Percentiles rank a stretch among this genome's conserved stretches.
Conservation (phyloP, 192 early-diverging fungal genomes). For the Coemansia umbellata region DNA sequence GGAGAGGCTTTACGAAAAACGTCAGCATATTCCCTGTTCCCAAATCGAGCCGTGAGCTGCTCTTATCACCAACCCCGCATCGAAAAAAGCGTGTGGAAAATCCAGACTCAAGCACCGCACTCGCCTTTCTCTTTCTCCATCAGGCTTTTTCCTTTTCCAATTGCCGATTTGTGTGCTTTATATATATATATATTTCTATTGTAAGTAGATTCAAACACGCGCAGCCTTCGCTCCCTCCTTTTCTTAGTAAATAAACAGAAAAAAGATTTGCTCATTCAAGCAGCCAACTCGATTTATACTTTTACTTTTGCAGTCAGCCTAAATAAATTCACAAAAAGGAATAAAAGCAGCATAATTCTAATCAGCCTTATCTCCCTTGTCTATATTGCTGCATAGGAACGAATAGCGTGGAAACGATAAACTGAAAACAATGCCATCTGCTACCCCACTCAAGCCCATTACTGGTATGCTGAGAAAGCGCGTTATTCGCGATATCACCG, state of each 20-base stretch:
- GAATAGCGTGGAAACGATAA: neutral
- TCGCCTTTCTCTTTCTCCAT: neutral
- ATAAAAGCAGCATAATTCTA: too few relatives aligned
- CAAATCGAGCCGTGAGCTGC: too few relatives aligned
- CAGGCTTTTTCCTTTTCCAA: neutral
- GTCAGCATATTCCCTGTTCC: too few relatives aligned
- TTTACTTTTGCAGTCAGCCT: too few relatives aligned
- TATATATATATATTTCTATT: neutral
- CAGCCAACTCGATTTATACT: too few relatives aligned
- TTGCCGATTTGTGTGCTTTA: neutral
- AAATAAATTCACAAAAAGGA: too few relatives aligned
- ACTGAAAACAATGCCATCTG: constrained; percentile 32
- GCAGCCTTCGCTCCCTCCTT: neutral
- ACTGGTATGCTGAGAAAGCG: constrained; percentile 46
- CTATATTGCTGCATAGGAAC: neutral
- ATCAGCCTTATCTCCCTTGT: neutral
- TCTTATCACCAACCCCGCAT: neutral
- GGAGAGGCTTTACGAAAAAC: too few relatives aligned
- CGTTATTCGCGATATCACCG: constrained; percentile 39
- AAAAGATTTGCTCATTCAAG: too few relatives aligned
- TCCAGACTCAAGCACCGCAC: too few relatives aligned
- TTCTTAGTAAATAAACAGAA: neutral
- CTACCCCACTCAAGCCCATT: constrained; percentile 53
- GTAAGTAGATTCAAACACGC: neutral
- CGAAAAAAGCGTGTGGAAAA: neutral